Conservation (phyloP, 2,329 filamentous ascomycete species). For the Verticillium longisporum region DNA sequence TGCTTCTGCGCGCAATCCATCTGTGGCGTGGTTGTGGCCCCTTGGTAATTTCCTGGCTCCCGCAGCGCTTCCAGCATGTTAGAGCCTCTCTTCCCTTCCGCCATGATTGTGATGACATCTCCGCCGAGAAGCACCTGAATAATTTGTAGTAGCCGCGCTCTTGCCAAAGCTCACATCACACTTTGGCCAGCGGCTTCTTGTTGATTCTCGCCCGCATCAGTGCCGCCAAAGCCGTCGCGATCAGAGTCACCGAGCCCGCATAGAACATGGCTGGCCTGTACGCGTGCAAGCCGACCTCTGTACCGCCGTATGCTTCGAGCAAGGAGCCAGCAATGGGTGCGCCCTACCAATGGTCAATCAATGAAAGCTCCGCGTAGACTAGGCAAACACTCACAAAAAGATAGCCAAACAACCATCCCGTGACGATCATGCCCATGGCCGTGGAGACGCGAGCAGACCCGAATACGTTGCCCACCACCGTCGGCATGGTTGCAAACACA, state of each 20-base stretch:
- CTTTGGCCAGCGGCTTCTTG: slow-evolving; percentile 25
- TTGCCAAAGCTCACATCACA: slow-evolving; percentile 12
- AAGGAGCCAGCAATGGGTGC: slow-evolving; percentile 55
- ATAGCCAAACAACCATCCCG: slow-evolving; percentile 55
- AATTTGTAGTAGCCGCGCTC: too few relatives aligned
- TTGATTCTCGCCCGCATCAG: slow-evolving; percentile 35
- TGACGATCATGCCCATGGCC: slow-evolving; percentile 56
- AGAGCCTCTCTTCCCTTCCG: too few relatives aligned
- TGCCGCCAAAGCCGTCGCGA: slow-evolving; percentile 32
- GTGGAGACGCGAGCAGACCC: slow-evolving; percentile 46
- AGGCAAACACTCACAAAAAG: slow-evolving; percentile 37
- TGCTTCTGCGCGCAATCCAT: too few relatives aligned
- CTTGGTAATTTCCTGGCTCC: too few relatives aligned
- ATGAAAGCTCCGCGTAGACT: not conserved
- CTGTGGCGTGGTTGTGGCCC: too few relatives aligned
- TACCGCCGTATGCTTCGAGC: slow-evolving; percentile 46
- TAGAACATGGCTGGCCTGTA: slow-evolving; percentile 58
- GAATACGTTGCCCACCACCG: slow-evolving; percentile 53
- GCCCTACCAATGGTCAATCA: slow-evolving; percentile 25
- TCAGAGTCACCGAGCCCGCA: slow-evolving; percentile 45
- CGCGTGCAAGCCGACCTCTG: slow-evolving; percentile 39
- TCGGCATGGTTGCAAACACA: slow-evolving; percentile 59
- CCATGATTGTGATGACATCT: too few relatives aligned
- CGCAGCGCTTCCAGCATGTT: too few relatives aligned
- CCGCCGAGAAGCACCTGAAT: too few relatives aligned